Conservation (phyloP, 139 green algal species). For the Picochlorum sp. region DNA sequence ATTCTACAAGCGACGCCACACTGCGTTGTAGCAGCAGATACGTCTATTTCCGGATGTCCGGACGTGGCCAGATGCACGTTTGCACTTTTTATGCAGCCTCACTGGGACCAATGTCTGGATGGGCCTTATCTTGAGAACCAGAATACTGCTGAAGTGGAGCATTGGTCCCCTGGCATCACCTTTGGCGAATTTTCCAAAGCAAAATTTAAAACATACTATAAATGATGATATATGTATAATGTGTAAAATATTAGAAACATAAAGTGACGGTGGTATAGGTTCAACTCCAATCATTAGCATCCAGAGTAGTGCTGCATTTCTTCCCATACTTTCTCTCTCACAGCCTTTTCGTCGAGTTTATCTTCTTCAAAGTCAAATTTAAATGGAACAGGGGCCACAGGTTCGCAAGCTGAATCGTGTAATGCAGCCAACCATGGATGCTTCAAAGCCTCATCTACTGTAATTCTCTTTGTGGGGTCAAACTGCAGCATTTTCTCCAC, state of each 20-base stretch:
- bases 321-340: slow-evolving; percentile 63
- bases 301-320: slow-evolving; percentile 60
- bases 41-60: neutral
- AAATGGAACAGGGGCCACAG: slow-evolving; percentile 46
- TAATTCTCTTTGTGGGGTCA: slow-evolving; percentile 73
- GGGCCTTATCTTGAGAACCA: neutral
- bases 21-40: slow-evolving; percentile 41
- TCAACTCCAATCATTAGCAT: neutral
- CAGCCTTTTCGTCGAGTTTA: slow-evolving; percentile 52
- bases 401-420: slow-evolving; percentile 71
- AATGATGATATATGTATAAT: too few relatives aligned
- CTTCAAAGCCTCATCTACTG: slow-evolving; percentile 67
- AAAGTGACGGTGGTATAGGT: too few relatives aligned
- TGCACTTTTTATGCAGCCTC: slow-evolving; percentile 76
- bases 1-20: slow-evolving; percentile 61
- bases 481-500: slow-evolving; percentile 88
- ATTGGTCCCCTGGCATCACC: slow-evolving; percentile 37
- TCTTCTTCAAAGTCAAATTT: slow-evolving; percentile 86
- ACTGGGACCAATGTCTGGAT: slow-evolving; percentile 30
- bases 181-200: slow-evolving; percentile 58
- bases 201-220: slow-evolving; percentile 43
- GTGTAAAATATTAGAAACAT: too few relatives aligned
- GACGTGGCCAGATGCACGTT: slow-evolving; percentile 27
- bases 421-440: slow-evolving; percentile 82
- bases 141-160: slow-evolving; percentile 19